Percentiles rank a stretch among this genome's conserved stretches.
These are phyloP conservation scores for Penicillium goetzii DNA, from an alignment of 495 filamentous ascomycete species.

Conservation along the genomic window DNA sequence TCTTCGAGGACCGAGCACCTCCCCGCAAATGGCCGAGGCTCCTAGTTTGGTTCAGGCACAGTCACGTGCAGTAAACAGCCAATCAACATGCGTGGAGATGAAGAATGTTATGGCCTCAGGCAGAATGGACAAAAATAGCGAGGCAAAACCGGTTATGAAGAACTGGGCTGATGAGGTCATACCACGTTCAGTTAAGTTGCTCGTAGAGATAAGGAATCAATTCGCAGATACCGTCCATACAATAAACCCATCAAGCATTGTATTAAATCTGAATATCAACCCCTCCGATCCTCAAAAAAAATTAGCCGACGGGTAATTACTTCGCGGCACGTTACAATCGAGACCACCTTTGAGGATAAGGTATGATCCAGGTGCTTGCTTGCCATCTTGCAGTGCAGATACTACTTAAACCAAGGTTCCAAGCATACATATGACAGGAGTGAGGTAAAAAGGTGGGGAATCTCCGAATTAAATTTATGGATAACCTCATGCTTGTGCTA, in stretches of 20 bases:
- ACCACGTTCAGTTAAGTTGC: neutral
- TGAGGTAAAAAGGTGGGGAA: neutral
- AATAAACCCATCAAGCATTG: too few relatives aligned
- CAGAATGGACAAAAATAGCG: neutral
- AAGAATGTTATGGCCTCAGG: conserved; percentile 5
- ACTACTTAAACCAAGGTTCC: neutral
- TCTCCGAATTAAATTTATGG: neutral
- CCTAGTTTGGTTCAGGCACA: conserved; percentile 7
- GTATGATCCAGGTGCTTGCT: neutral
- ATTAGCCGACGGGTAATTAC: neutral
- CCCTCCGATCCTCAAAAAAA: neutral
- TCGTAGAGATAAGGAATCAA: neutral
- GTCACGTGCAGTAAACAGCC: conserved; percentile 1
- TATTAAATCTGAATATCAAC: neutral
- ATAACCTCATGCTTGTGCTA: neutral
- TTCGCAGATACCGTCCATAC: neutral
- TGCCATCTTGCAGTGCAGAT: neutral
- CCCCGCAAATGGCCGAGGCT: conserved; percentile 2
- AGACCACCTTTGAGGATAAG: neutral
- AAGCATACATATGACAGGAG: neutral
- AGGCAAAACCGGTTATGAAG: neutral
- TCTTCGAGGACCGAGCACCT: neutral
- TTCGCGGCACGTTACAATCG: neutral
- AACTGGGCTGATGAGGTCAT: neutral
- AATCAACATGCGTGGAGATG: neutral